Base-by-base conservation (phyloP, 805 yeast genomes). In the Saccharomycopsis vini region DNA sequence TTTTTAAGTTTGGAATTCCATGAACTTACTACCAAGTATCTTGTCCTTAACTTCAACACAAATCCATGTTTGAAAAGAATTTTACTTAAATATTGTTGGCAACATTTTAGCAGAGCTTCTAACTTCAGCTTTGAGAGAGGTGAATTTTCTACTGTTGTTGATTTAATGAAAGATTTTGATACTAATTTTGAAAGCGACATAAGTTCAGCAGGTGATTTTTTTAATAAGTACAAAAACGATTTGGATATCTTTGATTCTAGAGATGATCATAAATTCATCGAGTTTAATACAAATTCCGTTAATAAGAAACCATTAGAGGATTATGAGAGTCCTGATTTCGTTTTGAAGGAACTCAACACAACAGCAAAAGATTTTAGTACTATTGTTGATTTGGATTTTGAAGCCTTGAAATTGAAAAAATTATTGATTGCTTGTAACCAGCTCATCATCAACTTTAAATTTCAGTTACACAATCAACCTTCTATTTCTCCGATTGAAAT, bases 311-410 rank as follows among this genome's bases (percentile, higher is more conserved):
- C 20, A 6, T 19, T 48, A 7, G 23, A 19, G 19, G 36, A 45
- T 10, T 48, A 32, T 20, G 16, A 23, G 2, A 30, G 16, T 28
- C 15, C 29, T 6, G 19, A 29, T 19, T 18, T 31, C 10, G 23
- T 9, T 13, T 23, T 39, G 12, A 2, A 23, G 16, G 38, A 40
- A 20, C 22, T 42, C 13, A 19, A 31, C 12, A 44, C 31, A 18
- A 23, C 18, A 13, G 36, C 18, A 15, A 36, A 31, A 18, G 45
- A 49, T 28, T 49, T 46, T 28, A 30, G 23, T 23, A 16, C 21
- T 20, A 24, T 39, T 21, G 44, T 39, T 5, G 45, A 49, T 42
- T 31, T 49, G 28, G 41, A 49, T 34, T 49, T 46, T 46, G 50
- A 43, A 23, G 40, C 46, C 5, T 18, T 46, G 13, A 46, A 47